phyloP scores from a whole-genome alignment of 169 alveolate genomes.

The Plasmodium berghei region DNA sequence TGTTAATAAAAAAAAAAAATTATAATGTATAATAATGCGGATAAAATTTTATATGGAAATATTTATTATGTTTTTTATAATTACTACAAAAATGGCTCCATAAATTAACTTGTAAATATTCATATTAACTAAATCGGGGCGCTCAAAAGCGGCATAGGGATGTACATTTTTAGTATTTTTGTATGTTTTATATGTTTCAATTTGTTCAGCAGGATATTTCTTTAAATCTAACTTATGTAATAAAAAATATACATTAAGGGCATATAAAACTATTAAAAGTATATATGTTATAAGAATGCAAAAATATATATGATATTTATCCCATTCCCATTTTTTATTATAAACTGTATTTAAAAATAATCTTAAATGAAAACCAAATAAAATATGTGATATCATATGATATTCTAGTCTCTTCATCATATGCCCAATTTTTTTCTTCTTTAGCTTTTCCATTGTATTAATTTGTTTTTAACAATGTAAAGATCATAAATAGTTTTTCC shows the following conservation, averaged over 20 bases:
- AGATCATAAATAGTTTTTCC: too few species aligned
- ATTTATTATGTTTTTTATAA: background rate
- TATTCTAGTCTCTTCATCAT: constrained; percentile 58
- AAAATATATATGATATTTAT: constrained; percentile 52
- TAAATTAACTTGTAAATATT: constrained; percentile 11
- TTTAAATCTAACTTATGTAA: constrained; percentile 39
- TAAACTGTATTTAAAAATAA: constrained; percentile 25
- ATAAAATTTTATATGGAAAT: background rate
- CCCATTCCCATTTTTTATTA: constrained; percentile 38
- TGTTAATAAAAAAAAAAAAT: constrained; percentile 1
- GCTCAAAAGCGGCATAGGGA: constrained; percentile 50
- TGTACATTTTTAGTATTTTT: constrained; percentile 31
- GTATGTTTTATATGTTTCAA: background rate
- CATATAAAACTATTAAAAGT: constrained; percentile 1
- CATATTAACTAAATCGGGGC: constrained; percentile 41
- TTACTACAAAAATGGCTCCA: constrained; percentile 47
- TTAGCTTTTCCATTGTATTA: background rate
- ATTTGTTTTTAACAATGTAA: background rate
- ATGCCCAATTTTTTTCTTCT: background rate
- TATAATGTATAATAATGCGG: background rate
- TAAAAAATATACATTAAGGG: background rate
- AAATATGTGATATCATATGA: constrained; percentile 38
- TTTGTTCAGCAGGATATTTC: constrained; percentile 23
- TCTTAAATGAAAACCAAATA: constrained; percentile 53
- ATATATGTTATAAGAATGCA: constrained; percentile 4